Evolutionary conservation across 208 protist genomes (phyloP).

Genomic region (Wallacemonas sp.): DNA sequence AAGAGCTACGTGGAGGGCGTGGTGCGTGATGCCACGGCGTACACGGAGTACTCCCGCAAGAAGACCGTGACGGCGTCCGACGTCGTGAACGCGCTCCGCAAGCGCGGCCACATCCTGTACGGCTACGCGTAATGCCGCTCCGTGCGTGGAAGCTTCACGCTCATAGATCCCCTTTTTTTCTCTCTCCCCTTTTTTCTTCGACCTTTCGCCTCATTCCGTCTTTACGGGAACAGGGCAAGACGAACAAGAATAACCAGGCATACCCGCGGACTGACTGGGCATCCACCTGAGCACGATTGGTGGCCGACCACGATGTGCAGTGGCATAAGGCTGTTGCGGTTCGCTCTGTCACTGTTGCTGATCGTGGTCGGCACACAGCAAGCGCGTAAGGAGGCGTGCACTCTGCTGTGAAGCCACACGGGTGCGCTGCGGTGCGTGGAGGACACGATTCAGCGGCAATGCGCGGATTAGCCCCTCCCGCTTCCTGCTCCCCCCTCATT

Average conservation of each 20-base stretch:
- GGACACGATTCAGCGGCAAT: too few relatives aligned
- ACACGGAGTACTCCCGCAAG: slow-evolving; percentile 60
- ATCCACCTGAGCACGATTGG: too few relatives aligned
- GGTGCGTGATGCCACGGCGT: slow-evolving; percentile 60
- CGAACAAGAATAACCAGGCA: not conserved
- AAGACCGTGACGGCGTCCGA: slow-evolving; percentile 76
- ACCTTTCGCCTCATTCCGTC: not conserved
- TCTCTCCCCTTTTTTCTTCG: not conserved
- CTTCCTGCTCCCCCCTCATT: too few relatives aligned
- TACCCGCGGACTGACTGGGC: not conserved
- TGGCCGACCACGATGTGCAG: too few relatives aligned
- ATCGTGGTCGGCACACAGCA: too few relatives aligned
- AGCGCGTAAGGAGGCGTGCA: not conserved
- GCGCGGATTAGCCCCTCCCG: too few relatives aligned
- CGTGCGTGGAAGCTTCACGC: slow-evolving; percentile 6
- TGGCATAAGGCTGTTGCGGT: too few relatives aligned
- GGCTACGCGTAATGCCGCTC: slow-evolving; percentile 54
- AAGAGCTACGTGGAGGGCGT: slow-evolving; percentile 63
- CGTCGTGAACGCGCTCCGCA: slow-evolving; percentile 81
- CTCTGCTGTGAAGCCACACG: not conserved
- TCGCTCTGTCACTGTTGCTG: too few relatives aligned
- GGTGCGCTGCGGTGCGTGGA: too few relatives aligned
- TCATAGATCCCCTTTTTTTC: slow-evolving; percentile 2
- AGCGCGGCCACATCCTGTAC: slow-evolving; percentile 77
- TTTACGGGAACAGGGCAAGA: not conserved